Evolutionary conservation across 1,284 basidiomycete genomes (phyloP), one percentile per base, ranked within the genome.

Genomic region (Boletus hoseneyae): DNA sequence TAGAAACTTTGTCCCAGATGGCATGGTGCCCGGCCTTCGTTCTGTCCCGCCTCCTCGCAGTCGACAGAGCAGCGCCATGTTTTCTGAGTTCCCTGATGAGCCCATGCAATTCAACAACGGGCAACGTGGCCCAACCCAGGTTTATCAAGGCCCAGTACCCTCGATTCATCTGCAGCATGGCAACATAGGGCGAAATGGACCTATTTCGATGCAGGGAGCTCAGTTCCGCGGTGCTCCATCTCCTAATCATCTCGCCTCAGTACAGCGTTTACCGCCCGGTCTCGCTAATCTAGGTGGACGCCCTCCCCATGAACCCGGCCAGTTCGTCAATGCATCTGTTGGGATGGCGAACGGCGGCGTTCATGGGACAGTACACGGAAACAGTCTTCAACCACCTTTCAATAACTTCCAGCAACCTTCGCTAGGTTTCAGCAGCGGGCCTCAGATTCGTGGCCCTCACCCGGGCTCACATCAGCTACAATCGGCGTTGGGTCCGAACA

Each of bases 271-370:
- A 34, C 87, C 87, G 18, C 86, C 86, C n/a, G 87, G 87, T 29
- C 71, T 90, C 37, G 87, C 87, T n/a, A 89, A 89, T 60, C 77
- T 90, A 25, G 87, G 87, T 33, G 86, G 80, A 36, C 79, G 87
- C 8, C 87, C 87, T 25, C 87, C 87, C 7, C 87, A 89, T 60
- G 88, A 90, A 45, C 80, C 84, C 27, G 74, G 75, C 21, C 87
- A 87, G 57, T 85, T 83, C 60, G 61, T 85, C 37, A 78, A 76
- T 25, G 66, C 78, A 51, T 72, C 74, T 50, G 61, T 71, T 50
- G 77, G 77, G 40, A 64, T 79, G 51, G 67, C 74, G 32, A 71
- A 76, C 34, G 71, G 71, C 27, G 69, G 69, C 9, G 57, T 80
- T 43, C 78, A 79, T 54, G 68, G 70, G 27, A 66, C 69, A 25